Evolutionary conservation across 495 filamentous ascomycete genomes (phyloP), one percentile per base, ranked within the genome.

Genomic region (Penicillium antarcticum): DNA sequence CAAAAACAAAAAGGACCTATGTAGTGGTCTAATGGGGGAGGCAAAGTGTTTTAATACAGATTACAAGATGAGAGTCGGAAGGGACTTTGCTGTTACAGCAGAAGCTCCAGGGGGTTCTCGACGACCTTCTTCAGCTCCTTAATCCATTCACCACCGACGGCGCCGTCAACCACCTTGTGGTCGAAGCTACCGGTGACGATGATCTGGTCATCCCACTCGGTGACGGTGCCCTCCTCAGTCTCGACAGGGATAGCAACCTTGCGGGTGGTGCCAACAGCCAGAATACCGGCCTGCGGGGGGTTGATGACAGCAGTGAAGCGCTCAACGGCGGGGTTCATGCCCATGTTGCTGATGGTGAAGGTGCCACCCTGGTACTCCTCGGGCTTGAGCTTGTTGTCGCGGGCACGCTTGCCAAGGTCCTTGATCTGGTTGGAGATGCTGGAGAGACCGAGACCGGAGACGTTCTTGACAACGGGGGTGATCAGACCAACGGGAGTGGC

Each of bases 311-410:
- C 95, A n/a, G 95, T 97, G 79, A 99, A 99, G 58, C 90, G 84
- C 67, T 97, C 91, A 55, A 99, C 84, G 33, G 95, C 95, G 9
- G 85, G 61, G 80, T 99, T 99, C 94, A 97, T 97, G 68, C 95
- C 95, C 95, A 99, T 96, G 84, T 99, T 99, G 76, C 87, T 92
- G 76, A 99, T 99, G 67, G 92, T 96, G 76, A 99, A 95, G 59
- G 91, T 96, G 68, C 95, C 95, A 38, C 95, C 95, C 76, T 97
- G 92, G 85, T 92, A 99, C 73, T 99, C 91, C 70, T 99, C 91
- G 26, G 95, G 95, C 84, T 97, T 97, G 57, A 99, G 88, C 84
- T 97, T 99, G 75, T 91, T 90, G 52, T 97, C 95, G 42, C 87
- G 80, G 36, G 94, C 95, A 69, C 91, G 91, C 82, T 94, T 96